Percentiles rank a stretch among this genome's conserved stretches.
phyloP scores from a whole-genome alignment of 2,329 filamentous ascomycete species.

The Penicillium janthinellum region DNA sequence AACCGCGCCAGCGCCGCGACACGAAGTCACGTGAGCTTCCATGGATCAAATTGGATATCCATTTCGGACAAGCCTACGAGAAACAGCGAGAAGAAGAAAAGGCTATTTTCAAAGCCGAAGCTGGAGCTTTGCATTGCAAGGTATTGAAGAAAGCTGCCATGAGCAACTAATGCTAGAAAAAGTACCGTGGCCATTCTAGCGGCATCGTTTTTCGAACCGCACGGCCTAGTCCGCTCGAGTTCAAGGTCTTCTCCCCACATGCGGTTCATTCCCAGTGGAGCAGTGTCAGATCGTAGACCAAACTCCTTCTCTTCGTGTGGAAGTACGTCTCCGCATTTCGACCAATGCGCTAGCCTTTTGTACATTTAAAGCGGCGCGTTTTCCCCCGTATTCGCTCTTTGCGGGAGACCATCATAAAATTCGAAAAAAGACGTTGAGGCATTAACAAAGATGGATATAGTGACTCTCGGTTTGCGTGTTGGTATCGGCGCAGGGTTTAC shows the following conservation, averaged over 20 bases:
- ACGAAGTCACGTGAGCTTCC: constrained; percentile 28
- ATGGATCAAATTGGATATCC: neutral
- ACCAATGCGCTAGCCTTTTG: neutral
- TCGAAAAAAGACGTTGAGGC: constrained; percentile 13
- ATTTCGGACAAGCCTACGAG: neutral
- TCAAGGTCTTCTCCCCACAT: neutral
- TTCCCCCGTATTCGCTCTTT: constrained; percentile 6
- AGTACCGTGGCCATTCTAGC: neutral
- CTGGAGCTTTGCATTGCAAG: constrained; percentile 4
- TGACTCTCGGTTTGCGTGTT: constrained; percentile 19
- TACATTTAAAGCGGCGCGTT: constrained; percentile 4
- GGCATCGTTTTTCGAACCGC: neutral
- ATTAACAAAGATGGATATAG: constrained; percentile 22
- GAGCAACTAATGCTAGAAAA: constrained; percentile 1
- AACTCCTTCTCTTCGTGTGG: neutral
- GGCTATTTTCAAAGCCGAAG: neutral
- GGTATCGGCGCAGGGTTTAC: constrained; percentile 33
- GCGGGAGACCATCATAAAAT: constrained; percentile 15
- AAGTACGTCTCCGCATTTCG: neutral
- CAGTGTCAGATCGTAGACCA: neutral
- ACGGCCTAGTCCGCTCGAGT: neutral
- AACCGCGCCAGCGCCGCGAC: constrained; percentile 22
- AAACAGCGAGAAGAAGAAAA: neutral
- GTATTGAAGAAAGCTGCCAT: constrained; percentile 9
- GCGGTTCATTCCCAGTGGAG: neutral